A percentile compares a stretch with the other conserved stretches of the same genome.
These are phyloP conservation scores for Monosporascus cannonballus DNA, from an alignment of 2,329 filamentous ascomycete genomes.

Conservation along the genomic window DNA sequence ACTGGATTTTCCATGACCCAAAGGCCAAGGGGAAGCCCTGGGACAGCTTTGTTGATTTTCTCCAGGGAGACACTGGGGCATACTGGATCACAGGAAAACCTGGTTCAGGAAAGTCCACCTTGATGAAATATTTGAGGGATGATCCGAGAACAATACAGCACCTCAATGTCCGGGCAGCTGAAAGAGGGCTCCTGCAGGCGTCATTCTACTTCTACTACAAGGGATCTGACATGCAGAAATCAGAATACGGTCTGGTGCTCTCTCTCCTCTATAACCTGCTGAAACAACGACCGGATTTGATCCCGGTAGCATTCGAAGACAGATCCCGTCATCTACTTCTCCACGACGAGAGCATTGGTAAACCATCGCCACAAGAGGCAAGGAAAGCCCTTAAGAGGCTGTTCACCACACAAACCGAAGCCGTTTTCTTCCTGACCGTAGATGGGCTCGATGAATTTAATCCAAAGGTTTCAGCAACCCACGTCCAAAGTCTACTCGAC, in stretches of 20 bases:
- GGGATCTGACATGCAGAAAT: slow-evolving; percentile 12
- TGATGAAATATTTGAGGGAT: slow-evolving; percentile 16
- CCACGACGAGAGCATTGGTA: neutral
- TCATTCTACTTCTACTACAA: slow-evolving; percentile 17
- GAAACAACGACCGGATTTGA: slow-evolving; percentile 5
- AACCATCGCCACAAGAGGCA: slow-evolving; percentile 6
- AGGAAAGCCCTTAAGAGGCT: slow-evolving; percentile 7
- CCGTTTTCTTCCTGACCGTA: slow-evolving; percentile 13
- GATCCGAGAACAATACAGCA: slow-evolving; percentile 7
- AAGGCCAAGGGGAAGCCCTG: slow-evolving; percentile 3
- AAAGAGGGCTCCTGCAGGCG: slow-evolving; percentile 4
- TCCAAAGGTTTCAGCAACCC: slow-evolving; percentile 8
- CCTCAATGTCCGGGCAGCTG: slow-evolving; percentile 11
- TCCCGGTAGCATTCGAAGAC: slow-evolving; percentile 7
- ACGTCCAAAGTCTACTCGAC: slow-evolving; percentile 9
- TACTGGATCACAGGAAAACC: slow-evolving; percentile 22
- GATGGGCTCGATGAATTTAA: slow-evolving; percentile 21
- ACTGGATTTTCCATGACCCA: slow-evolving; percentile 15
- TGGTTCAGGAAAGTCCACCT: slow-evolving; percentile 18
- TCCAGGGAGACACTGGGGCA: slow-evolving; percentile 2
- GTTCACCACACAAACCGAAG: slow-evolving; percentile 1
- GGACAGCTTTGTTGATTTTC: slow-evolving; percentile 13
- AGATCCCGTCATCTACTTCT: neutral
- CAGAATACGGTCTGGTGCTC: slow-evolving; percentile 12
- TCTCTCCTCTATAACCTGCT: slow-evolving; percentile 14